Conservation (phyloP, 2,329 filamentous ascomycete species). For the Chalaropsis ovoidea region DNA sequence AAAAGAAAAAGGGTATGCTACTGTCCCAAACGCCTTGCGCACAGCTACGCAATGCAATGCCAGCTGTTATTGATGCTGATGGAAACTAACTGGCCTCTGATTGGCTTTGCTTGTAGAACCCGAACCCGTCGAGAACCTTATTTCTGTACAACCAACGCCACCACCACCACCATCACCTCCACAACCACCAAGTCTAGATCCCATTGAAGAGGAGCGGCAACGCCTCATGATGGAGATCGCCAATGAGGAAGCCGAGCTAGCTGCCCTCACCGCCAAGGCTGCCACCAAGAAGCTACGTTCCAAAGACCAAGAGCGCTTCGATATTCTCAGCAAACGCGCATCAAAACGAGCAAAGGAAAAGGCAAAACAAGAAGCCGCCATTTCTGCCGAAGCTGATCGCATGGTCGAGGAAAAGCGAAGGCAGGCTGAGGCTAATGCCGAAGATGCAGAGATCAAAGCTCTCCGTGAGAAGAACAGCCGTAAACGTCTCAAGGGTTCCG, state of each 20-base stretch:
- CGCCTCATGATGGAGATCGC: slow-evolving; percentile 21
- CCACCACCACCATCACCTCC: slow-evolving; percentile 14
- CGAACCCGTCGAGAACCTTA: slow-evolving; percentile 11
- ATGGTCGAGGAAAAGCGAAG: slow-evolving; percentile 20
- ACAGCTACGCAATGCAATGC: neutral
- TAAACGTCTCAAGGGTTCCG: slow-evolving; percentile 8
- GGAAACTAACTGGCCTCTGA: neutral
- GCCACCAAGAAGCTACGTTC: slow-evolving; percentile 1
- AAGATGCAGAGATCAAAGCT: slow-evolving; percentile 16
- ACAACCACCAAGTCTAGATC: slow-evolving; percentile 12
- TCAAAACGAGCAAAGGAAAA: slow-evolving; percentile 25
- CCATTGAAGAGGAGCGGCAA: slow-evolving; percentile 17
- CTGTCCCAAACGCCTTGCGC: neutral
- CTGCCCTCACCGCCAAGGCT: slow-evolving; percentile 12
- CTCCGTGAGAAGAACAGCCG: slow-evolving; percentile 14
- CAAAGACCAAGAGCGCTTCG: slow-evolving; percentile 21
- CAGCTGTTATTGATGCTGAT: neutral
- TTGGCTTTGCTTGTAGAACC: slow-evolving; percentile 16
- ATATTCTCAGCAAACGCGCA: slow-evolving; percentile 14
- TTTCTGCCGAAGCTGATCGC: slow-evolving; percentile 20
- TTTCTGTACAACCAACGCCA: slow-evolving; percentile 10
- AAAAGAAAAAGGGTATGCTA: slow-evolving; percentile 20
- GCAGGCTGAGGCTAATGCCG: slow-evolving; percentile 5
- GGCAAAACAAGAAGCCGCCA: slow-evolving; percentile 24
- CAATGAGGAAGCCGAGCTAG: slow-evolving; percentile 20